These are phyloP conservation scores for Cyberlindnera amylophila DNA, from an alignment of 805 yeast species.

Conservation along the genomic window DNA sequence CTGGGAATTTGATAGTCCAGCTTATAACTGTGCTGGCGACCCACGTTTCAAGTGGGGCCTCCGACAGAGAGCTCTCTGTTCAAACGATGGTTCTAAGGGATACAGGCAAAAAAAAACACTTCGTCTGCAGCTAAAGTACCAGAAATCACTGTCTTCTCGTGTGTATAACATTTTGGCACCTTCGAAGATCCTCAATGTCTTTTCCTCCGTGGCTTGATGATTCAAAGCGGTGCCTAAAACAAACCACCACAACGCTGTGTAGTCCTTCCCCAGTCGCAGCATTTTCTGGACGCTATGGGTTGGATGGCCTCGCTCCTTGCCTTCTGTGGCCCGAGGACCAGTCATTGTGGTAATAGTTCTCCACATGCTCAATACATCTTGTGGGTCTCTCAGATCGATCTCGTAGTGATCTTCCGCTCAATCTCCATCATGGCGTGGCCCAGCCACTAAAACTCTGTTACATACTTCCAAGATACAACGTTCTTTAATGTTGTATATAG, in stretches of 20 bases:
- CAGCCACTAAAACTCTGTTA: too few relatives aligned
- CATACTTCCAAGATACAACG: too few relatives aligned
- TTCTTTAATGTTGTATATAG: too few relatives aligned
- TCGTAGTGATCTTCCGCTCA: too few relatives aligned
- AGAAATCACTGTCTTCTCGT: neutral
- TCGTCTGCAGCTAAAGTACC: slow-evolving; percentile 2
- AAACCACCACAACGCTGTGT: slow-evolving; percentile 9
- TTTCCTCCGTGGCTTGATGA: slow-evolving; percentile 36
- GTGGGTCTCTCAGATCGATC: too few relatives aligned
- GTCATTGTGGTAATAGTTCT: neutral
- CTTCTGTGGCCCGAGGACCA: neutral
- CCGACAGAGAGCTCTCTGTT: slow-evolving; percentile 10
- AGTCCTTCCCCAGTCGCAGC: slow-evolving; percentile 8
- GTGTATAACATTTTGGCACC: slow-evolving; percentile 30
- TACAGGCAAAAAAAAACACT: neutral
- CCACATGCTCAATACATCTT: too few relatives aligned
- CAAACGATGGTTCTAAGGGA: slow-evolving; percentile 1
- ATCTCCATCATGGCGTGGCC: too few relatives aligned
- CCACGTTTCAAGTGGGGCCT: too few relatives aligned
- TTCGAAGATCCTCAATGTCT: slow-evolving; percentile 42
- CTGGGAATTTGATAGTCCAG: too few relatives aligned
- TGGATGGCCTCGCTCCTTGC: slow-evolving; percentile 1
- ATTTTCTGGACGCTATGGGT: slow-evolving; percentile 9
- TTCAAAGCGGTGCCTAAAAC: slow-evolving; percentile 45
- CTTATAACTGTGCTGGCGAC: too few relatives aligned